Conservation (phyloP, 768 basidiomycete species). For the Crassisporium funariophilum region DNA sequence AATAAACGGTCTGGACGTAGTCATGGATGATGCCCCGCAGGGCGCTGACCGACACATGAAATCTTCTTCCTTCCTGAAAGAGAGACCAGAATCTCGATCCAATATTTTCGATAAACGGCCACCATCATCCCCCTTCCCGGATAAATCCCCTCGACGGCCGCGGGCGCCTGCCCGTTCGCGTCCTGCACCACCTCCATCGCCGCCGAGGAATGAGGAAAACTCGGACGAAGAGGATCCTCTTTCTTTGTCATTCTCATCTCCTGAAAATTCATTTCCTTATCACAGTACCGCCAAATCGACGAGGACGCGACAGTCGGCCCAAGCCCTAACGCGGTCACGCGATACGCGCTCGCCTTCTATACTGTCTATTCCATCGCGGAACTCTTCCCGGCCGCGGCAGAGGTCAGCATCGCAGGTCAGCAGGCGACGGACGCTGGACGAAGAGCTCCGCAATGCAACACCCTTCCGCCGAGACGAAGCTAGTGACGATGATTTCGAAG, state of each 20-base stretch:
- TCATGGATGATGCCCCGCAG: not conserved
- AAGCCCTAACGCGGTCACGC: not conserved
- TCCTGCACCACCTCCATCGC: constrained; percentile 12
- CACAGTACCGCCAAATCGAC: not conserved
- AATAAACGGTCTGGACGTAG: constrained; percentile 1
- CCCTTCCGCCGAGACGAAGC: constrained; percentile 27
- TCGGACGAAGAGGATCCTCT: constrained; percentile 39
- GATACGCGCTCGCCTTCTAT: constrained; percentile 8
- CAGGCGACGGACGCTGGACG: constrained; percentile 61
- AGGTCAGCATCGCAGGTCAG: constrained; percentile 24
- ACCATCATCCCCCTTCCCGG: constrained; percentile 66
- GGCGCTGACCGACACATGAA: not conserved
- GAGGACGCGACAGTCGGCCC: not conserved
- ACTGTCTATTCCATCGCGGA: constrained; percentile 7
- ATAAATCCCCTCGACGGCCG: constrained; percentile 54
- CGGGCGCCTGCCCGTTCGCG: constrained; percentile 54
- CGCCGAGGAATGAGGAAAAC: constrained; percentile 14
- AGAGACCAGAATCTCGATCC: constrained; percentile 6
- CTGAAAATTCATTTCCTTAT: constrained; percentile 5
- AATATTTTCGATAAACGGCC: constrained; percentile 60
- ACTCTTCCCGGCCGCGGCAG: constrained; percentile 3
- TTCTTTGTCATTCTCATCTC: constrained; percentile 29
- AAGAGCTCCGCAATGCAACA: constrained; percentile 58
- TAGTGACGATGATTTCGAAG: constrained; percentile 47
- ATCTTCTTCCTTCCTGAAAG: constrained; percentile 5